These are phyloP conservation scores for Bauhinia variegata DNA, from an alignment of 306 rosid species.

Conservation along the genomic window DNA sequence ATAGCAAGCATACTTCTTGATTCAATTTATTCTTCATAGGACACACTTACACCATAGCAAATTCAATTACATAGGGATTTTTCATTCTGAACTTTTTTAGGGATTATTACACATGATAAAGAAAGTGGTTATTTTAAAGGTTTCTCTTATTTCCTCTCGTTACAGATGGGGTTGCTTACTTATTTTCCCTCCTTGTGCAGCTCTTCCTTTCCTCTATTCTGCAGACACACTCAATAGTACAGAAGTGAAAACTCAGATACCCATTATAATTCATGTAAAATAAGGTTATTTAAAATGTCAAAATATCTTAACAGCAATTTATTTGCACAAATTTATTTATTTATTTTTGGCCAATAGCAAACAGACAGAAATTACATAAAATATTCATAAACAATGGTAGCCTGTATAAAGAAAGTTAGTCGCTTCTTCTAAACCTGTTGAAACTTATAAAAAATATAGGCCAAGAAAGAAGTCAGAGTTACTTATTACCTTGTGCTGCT, in stretches of 20 bases:
- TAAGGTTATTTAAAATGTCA: too few relatives aligned
- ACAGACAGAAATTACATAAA: too few relatives aligned
- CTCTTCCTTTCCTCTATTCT: conserved; percentile 34
- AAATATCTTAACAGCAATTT: too few relatives aligned
- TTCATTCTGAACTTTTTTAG: conserved; percentile 25
- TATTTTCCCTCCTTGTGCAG: conserved; percentile 28
- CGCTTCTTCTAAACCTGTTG: too few relatives aligned
- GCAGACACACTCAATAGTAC: conserved; percentile 19
- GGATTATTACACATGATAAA: conserved; percentile 21
- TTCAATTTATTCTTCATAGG: conserved; percentile 33
- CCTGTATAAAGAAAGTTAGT: too few relatives aligned
- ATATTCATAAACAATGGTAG: too few relatives aligned
- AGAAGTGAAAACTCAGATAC: neutral
- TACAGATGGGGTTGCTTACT: neutral
- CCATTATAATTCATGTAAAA: neutral
- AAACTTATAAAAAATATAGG: too few relatives aligned
- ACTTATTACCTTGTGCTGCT: too few relatives aligned
- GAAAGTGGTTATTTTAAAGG: conserved; percentile 7
- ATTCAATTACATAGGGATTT: too few relatives aligned
- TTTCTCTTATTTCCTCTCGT: neutral
- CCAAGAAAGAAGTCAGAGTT: too few relatives aligned
- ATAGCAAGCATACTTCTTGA: conserved; percentile 15
- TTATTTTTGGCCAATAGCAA: too few relatives aligned
- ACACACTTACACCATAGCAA: conserved; percentile 35
- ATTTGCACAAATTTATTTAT: too few relatives aligned